Conservation (phyloP, 257 asterid species). For the Solanum microdontum region DNA sequence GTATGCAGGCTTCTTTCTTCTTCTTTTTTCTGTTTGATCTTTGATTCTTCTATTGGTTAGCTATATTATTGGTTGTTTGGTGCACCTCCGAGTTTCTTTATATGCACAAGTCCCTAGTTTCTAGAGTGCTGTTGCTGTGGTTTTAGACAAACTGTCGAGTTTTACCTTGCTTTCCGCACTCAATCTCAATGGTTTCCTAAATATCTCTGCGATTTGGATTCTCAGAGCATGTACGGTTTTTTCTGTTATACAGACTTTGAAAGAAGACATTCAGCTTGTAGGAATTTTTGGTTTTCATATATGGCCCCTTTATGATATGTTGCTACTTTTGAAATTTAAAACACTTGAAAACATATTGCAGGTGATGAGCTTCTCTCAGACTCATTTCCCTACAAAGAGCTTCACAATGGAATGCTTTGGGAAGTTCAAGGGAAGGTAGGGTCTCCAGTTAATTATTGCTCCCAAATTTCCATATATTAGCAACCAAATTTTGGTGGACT, state of each 20-base stretch:
- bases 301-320: slow-evolving; percentile 1
- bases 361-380: slow-evolving; percentile 95
- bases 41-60: background rate
- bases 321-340: background rate
- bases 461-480: background rate
- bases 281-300: background rate
- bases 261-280: background rate
- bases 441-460: background rate
- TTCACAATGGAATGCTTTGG: slow-evolving; percentile 66
- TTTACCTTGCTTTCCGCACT: background rate
- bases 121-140: background rate
- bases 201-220: background rate
- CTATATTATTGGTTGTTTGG: background rate
- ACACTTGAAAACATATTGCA: background rate
- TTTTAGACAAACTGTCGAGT: background rate
- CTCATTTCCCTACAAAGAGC: slow-evolving; percentile 77
- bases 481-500: too few relatives aligned
- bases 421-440: slow-evolving; percentile 85
- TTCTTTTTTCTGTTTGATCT: too few relatives aligned
- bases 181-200: background rate
- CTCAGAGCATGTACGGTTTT: background rate
- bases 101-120: background rate
- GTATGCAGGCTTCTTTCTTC: background rate
- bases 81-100: background rate
- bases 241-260: background rate